Conservation (phyloP, 1,139 yeast species). For the Yamadazyma kanchanaburiensis region DNA sequence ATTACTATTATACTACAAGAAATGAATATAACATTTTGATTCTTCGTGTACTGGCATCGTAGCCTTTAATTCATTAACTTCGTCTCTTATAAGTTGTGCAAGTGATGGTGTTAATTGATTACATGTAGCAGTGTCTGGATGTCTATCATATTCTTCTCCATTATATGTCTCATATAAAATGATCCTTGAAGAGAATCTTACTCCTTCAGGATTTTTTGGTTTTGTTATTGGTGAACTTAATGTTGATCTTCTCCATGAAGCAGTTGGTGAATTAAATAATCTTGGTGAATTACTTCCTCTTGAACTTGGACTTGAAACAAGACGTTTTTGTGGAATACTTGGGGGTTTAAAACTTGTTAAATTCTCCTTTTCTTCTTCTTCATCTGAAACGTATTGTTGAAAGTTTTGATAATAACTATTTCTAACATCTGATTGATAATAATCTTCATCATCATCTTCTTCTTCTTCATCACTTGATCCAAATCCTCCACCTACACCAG, state of each 20-base stretch:
- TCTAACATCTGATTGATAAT: neutral
- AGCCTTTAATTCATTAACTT: slow-evolving; percentile 71
- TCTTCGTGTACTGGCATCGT: slow-evolving; percentile 81
- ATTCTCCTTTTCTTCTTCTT: slow-evolving; percentile 8
- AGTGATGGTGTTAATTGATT: slow-evolving; percentile 84
- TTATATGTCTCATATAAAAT: slow-evolving; percentile 84
- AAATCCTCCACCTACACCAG: slow-evolving; percentile 29
- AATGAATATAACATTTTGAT: slow-evolving; percentile 81
- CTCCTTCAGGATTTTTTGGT: slow-evolving; percentile 24
- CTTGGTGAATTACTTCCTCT: slow-evolving; percentile 1
- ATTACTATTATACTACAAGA: too few species aligned
- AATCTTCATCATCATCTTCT: slow-evolving; percentile 10
- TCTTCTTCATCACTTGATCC: slow-evolving; percentile 28
- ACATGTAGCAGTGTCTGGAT: slow-evolving; percentile 92
- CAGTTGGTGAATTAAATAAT: slow-evolving; percentile 1
- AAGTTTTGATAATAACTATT: neutral
- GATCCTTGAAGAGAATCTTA: slow-evolving; percentile 81
- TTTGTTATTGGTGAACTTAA: slow-evolving; percentile 4
- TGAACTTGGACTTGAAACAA: slow-evolving; percentile 1
- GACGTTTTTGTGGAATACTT: slow-evolving; percentile 1
- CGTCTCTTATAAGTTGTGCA: slow-evolving; percentile 87
- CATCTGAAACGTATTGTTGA: slow-evolving; percentile 8
- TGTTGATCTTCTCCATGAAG: neutral
- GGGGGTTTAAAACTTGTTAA: slow-evolving; percentile 5
- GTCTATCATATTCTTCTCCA: slow-evolving; percentile 85